Base-by-base conservation (phyloP, 2,329 filamentous ascomycete species). In the Tolypocladium ophioglossoides region DNA sequence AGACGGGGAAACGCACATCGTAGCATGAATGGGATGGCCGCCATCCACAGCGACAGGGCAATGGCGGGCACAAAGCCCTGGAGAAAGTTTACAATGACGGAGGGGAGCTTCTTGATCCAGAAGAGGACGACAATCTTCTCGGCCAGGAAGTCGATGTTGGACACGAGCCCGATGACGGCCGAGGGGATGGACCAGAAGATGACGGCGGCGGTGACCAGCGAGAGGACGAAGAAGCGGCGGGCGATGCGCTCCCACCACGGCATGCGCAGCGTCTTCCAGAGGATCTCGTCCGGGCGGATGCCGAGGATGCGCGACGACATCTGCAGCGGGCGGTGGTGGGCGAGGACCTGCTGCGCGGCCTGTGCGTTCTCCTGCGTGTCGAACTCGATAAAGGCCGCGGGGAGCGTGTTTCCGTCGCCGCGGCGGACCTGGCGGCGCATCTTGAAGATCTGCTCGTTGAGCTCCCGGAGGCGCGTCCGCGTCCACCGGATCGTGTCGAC, bases 401-500 rank as follows among this genome's bases (percentile, higher is more conserved):
- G 83, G 35, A 90, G 75, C 58, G 83, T 79, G 57, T 83, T 79
- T 48, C 77, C 82, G 40, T 87, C 78, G 34, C 90, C 85, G 56
- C 87, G 78, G 0, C 87, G 85, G 52, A 86, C 85, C 47, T 95
- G 80, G 50, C 84, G 83, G 59, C 86, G 81, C 52, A 96, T 82
- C 68, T 95, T 87, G 57, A 63, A 68, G 34, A 75, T 74, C 18
- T 71, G 66, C 0, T 64, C 56, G 49, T 73, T 74, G 16, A 75
- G 62, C 2, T 72, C 65, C 30, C 69, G 68, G 2, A 75, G 62
- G 4, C 71, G 64, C 1, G 78, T 75, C 52, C 94, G 87, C 58
- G 84, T 87, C 87, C 88, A 96, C 58, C 92, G 84, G 68, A 99
- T 96, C 0, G 91, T 94, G 71, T 99, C 94, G 18, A 96, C 91